phyloP scores from a whole-genome alignment of 2,329 filamentous ascomycete genomes.

The Botrytis porri region DNA sequence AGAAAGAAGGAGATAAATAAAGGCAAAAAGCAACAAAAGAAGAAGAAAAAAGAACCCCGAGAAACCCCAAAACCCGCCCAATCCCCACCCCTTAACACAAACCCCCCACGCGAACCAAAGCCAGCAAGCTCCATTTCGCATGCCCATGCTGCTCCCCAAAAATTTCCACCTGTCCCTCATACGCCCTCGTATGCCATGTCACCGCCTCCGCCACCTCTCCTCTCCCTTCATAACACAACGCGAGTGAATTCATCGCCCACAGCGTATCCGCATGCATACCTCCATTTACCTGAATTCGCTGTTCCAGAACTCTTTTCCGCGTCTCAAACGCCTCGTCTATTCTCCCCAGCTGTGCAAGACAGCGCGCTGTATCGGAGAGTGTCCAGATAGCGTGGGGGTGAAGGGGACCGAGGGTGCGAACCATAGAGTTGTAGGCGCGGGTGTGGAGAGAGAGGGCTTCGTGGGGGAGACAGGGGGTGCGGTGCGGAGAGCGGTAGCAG shows the following conservation, averaged over 20 bases:
- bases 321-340: neutral
- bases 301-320: neutral
- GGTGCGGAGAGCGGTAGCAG: neutral
- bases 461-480: neutral
- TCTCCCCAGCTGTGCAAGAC: neutral
- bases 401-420: neutral
- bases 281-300: neutral
- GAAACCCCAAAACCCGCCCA: neutral
- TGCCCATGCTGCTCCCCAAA: neutral
- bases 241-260: slow-evolving; percentile 19
- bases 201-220: neutral
- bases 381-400: slow-evolving; percentile 18
- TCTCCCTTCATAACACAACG: neutral
- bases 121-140: slow-evolving; percentile 16
- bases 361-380: slow-evolving; percentile 11
- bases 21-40: neutral
- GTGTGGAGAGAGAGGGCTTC: slow-evolving; percentile 11
- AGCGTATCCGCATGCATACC: slow-evolving; percentile 4
- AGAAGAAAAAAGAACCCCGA: neutral
- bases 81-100: neutral
- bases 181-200: neutral
- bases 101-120: neutral
- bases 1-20: neutral
- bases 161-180: slow-evolving; percentile 1
- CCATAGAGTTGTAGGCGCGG: slow-evolving; percentile 11